A percentile compares a stretch with the other conserved stretches of the same genome.
These are phyloP conservation scores for Symbiodinium pilosum DNA, from an alignment of 73 alveolate genomes.

Conservation along the genomic window DNA sequence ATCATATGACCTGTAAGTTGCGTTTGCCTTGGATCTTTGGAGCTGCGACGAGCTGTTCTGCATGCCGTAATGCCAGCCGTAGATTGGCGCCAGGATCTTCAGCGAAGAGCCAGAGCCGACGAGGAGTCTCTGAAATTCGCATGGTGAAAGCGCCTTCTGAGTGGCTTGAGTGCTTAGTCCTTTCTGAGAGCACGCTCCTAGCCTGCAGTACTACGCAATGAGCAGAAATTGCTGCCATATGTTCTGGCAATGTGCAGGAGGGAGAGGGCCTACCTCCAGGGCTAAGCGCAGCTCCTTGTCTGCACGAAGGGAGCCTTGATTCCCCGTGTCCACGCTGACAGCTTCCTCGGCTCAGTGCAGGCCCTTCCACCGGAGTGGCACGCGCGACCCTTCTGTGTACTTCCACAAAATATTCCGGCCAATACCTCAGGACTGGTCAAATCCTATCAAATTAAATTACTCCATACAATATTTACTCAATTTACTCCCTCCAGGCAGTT, in stretches of 20 bases:
- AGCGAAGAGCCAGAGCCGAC: neutral
- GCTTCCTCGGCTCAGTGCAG: neutral
- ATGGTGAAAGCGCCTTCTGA: neutral
- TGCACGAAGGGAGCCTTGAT: neutral
- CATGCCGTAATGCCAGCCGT: too few relatives aligned
- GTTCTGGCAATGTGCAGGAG: neutral
- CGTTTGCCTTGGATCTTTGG: too few relatives aligned
- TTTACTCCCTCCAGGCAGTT: too few relatives aligned
- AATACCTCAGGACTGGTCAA: neutral
- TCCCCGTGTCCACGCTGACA: neutral
- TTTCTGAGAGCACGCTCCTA: neutral
- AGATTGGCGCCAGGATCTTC: neutral
- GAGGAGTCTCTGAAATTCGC: neutral
- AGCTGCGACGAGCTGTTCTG: too few relatives aligned
- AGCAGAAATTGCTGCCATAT: neutral
- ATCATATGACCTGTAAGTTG: too few relatives aligned
- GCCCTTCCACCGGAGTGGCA: constrained; percentile 73
- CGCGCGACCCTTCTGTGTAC: constrained; percentile 50
- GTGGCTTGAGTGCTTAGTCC: neutral
- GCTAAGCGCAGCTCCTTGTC: neutral
- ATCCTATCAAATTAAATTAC: neutral
- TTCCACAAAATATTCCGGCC: constrained; percentile 60
- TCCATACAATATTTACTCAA: too few relatives aligned
- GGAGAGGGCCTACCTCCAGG: neutral
- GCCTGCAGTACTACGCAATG: neutral